These are phyloP conservation scores for Bipolaris gigantea DNA, from an alignment of 2,329 filamentous ascomycete species.

Conservation along the genomic window DNA sequence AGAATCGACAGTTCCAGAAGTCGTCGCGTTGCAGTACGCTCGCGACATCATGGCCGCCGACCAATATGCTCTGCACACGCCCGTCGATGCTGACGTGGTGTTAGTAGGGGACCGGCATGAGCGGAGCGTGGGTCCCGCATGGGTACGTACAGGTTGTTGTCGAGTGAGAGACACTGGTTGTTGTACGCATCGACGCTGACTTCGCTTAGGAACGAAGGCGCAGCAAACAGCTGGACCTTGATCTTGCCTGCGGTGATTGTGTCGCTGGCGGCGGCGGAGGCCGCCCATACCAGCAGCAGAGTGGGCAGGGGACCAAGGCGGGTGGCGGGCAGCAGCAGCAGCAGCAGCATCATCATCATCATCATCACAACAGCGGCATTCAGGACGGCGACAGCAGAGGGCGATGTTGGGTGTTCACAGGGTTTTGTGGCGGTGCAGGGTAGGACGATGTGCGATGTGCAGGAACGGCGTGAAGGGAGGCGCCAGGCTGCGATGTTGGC, in stretches of 20 bases:
- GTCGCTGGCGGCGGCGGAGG: conserved; percentile 17
- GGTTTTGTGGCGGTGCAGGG: not conserved
- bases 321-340: conserved; percentile 1
- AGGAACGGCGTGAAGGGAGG: not conserved
- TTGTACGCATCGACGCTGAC: conserved; percentile 38
- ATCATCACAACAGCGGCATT: conserved; percentile 16
- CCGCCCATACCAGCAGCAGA: conserved; percentile 7
- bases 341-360: no score
- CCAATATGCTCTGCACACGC: conserved; percentile 34
- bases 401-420: not conserved
- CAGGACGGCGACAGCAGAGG: not conserved
- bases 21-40: conserved; percentile 31
- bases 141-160: conserved; percentile 37
- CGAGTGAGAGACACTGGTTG: conserved; percentile 33
- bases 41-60: conserved; percentile 35
- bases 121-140: not conserved
- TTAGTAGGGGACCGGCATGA: not conserved
- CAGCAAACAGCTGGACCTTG: conserved; percentile 41
- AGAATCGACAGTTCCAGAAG: conserved; percentile 41
- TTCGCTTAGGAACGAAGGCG: conserved; percentile 37
- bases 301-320: conserved; percentile 5
- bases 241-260: conserved; percentile 30
- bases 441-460: not conserved
- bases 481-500: not conserved
- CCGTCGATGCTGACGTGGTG: conserved; percentile 37